phyloP scores from a whole-genome alignment of 768 basidiomycete species.

The Russula compacta region DNA sequence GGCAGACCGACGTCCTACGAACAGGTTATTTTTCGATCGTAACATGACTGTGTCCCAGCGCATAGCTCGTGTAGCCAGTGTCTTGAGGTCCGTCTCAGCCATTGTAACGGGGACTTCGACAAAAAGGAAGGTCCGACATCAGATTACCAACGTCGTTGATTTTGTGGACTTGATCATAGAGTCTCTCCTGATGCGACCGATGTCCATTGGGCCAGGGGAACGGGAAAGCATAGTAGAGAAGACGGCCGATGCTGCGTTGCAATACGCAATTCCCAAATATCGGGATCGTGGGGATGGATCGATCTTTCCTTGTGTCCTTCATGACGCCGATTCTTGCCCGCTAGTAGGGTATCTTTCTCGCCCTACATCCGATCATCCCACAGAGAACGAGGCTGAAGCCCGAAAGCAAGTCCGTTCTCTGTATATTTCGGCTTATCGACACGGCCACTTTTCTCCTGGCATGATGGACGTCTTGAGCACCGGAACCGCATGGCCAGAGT shows the following conservation, averaged over 20 bases:
- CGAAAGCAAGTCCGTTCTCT: constrained; percentile 32
- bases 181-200: constrained; percentile 43
- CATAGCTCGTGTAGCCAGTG: constrained; percentile 53
- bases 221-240: constrained; percentile 54
- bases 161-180: constrained; percentile 63
- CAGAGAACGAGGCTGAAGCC: constrained; percentile 2
- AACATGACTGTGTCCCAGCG: constrained; percentile 49
- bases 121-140: constrained; percentile 43
- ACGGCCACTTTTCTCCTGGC: constrained; percentile 46
- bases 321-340: constrained; percentile 47
- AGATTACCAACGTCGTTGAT: constrained; percentile 64
- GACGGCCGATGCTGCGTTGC: constrained; percentile 64
- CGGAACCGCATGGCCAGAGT: constrained; percentile 56
- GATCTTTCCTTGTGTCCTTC: constrained; percentile 52
- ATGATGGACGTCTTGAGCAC: constrained; percentile 52
- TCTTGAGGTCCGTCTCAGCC: constrained; percentile 46
- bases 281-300: constrained; percentile 35
- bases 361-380: constrained; percentile 20
- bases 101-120: constrained; percentile 29
- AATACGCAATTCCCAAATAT: constrained; percentile 64
- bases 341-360: constrained; percentile 45
- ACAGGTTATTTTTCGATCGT: constrained; percentile 60
- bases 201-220: constrained; percentile 52
- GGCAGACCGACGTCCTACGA: constrained; percentile 32
- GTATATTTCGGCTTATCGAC: constrained; percentile 58